Base-by-base conservation (phyloP, 169 alveolate genomes). In the Fabrea salina region DNA sequence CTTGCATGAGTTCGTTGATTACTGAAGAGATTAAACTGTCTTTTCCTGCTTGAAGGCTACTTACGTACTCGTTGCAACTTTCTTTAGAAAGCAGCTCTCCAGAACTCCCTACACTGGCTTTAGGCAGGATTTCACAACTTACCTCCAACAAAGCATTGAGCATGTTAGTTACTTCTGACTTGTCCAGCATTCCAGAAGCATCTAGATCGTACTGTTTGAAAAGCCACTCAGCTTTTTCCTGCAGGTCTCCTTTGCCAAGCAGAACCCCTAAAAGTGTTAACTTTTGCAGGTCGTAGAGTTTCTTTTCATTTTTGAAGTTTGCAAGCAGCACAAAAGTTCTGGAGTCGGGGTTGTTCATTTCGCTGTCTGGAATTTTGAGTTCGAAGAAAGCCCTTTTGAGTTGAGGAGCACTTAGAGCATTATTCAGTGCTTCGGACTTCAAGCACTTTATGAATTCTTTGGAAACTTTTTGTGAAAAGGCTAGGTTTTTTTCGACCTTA, bases 161-260 rank as follows among this genome's bases (percentile, higher is more conserved):
- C 74, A 61, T 61, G 27, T 13, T 16, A 1, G 8, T 16, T 8
- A 61, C 16, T 30, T 61, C 74, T n/a, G 16, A 33, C 8, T 61
- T 11, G 2, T 61, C 74, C 74, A 61, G 13, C 22, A 33, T 30
- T 1, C n/a, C 22, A 61, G 74, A 61, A 33, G 74, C 74, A 4
- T 61, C 74, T 1, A 11, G 16, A 44, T 68, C 78, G 32, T 68
- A 68, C 4, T 43, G 57, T 68, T 43, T 19, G 39, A 68, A 68
- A 13, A 68, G 61, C 5, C 57, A 47, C 30, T 68, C 78, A 39
- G 27, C 7, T 39, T 68, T 68, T 8, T 68, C 78, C 11, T 32
- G 35, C 16, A 43, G 37, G 0, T 16, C 25, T 37, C 78, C 78
- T 43, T 43, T 47, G 8, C 78, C 78, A 13, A 68, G 66, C 1